Conservation (phyloP, 768 basidiomycete genomes). For the Auricularia auricula-judae region DNA sequence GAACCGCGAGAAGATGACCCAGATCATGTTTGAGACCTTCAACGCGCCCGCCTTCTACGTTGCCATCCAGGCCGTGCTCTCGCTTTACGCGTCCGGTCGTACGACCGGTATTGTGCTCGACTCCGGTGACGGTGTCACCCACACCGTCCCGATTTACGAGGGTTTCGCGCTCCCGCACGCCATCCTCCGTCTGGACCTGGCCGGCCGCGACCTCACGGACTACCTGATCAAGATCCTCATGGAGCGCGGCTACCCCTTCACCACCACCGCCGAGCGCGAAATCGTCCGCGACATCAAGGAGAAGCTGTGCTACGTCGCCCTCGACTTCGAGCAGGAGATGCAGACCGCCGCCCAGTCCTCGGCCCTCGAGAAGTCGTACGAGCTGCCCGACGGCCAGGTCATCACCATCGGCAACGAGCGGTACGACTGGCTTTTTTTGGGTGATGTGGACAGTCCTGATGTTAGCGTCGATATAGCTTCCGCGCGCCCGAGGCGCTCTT, state of each 20-base stretch:
- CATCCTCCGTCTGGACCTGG: constrained; percentile 54
- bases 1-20: constrained; percentile 89
- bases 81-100: constrained; percentile 60
- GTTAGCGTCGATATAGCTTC: constrained; percentile 31
- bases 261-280: constrained; percentile 49
- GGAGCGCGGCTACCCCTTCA: constrained; percentile 55
- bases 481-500: constrained; percentile 90
- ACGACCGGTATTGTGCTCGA: constrained; percentile 67
- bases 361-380: constrained; percentile 60
- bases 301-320: constrained; percentile 69
- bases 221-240: constrained; percentile 43
- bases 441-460: constrained; percentile 9
- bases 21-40: constrained; percentile 96
- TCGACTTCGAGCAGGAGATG: constrained; percentile 65
- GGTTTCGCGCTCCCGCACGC: constrained; percentile 61
- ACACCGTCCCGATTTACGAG: constrained; percentile 67
- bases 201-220: constrained; percentile 56
- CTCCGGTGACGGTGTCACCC: constrained; percentile 64
- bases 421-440: constrained; percentile 29
- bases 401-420: constrained; percentile 82
- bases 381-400: constrained; percentile 58
- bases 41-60: constrained; percentile 90
- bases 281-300: constrained; percentile 67
- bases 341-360: constrained; percentile 57
- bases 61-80: constrained; percentile 83